Evolutionary conservation across 2,329 filamentous ascomycete genomes (phyloP).

Genomic region (Alternaria solani): DNA sequence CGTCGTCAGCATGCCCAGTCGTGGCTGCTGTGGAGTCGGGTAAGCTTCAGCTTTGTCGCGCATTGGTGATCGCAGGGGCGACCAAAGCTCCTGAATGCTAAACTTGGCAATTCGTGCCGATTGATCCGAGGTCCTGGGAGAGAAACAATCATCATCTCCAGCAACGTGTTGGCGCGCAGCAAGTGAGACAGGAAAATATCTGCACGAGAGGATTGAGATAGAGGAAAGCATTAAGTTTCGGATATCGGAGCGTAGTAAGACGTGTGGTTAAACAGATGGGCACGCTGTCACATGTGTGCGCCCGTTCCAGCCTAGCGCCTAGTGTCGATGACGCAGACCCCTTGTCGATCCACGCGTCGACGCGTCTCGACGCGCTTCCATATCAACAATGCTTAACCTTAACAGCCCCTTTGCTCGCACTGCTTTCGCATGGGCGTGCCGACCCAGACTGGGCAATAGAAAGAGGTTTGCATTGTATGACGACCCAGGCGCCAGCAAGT

Average conservation of each 20-base stretch:
- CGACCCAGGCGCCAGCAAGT: neutral
- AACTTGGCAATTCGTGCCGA: conserved; percentile 26
- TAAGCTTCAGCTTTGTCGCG: conserved; percentile 23
- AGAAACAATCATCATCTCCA: neutral
- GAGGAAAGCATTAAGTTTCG: neutral
- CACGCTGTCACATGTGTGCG: neutral
- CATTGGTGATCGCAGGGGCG: conserved; percentile 28
- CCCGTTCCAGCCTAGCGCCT: neutral
- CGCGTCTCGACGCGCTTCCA: neutral
- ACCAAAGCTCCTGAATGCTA: conserved; percentile 15
- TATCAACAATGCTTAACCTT: neutral
- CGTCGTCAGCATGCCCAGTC: conserved; percentile 14
- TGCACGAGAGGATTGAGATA: neutral
- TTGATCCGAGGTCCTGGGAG: conserved; percentile 17
- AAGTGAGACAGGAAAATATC: no score
- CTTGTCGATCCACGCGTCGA: neutral
- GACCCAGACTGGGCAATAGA: neutral
- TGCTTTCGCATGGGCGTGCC: neutral
- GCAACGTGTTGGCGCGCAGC: neutral
- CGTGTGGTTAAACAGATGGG: neutral
- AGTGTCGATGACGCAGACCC: neutral
- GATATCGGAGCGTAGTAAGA: neutral
- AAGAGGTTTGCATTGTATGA: neutral
- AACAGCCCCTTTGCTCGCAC: neutral
- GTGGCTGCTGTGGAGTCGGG: conserved; percentile 14